phyloP scores from a whole-genome alignment of 2,329 filamentous ascomycete genomes.

The Sarocladium brachiariae region DNA sequence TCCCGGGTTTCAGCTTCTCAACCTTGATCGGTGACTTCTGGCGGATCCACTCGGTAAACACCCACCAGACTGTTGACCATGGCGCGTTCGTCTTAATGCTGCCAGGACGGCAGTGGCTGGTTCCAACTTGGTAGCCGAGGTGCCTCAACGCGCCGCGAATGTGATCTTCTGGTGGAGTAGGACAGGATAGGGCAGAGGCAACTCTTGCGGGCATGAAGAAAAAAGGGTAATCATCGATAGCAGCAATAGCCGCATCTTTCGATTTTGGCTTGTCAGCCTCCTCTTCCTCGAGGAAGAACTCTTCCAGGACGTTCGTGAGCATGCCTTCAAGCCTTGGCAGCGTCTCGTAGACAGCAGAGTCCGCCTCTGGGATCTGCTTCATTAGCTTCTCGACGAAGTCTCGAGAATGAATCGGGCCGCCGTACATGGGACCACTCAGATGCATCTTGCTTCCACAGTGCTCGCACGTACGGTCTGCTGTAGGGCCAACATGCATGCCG shows the following conservation, averaged over 20 bases:
- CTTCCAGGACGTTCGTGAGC: conserved; percentile 82
- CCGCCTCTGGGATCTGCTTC: conserved; percentile 59
- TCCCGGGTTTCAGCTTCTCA: conserved; percentile 61
- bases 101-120: conserved; percentile 83
- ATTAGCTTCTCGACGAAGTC: conserved; percentile 78
- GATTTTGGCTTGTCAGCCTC: conserved; percentile 28
- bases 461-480: conserved; percentile 58
- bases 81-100: conserved; percentile 92
- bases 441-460: conserved; percentile 87
- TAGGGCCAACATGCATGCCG: conserved; percentile 63
- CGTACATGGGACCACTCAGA: conserved; percentile 90
- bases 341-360: conserved; percentile 70
- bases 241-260: conserved; percentile 48
- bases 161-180: conserved; percentile 70
- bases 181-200: conserved; percentile 69
- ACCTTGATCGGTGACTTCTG: conserved; percentile 75
- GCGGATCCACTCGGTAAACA: conserved; percentile 86
- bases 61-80: conserved; percentile 83
- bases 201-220: conserved; percentile 74
- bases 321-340: conserved; percentile 80
- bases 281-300: conserved; percentile 36
- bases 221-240: conserved; percentile 71
- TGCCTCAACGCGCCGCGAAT: conserved; percentile 75
- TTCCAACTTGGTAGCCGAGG: conserved; percentile 74
- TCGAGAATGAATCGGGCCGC: conserved; percentile 76